These are phyloP conservation scores for Exophiala dermatitidis DNA, from an alignment of 2,329 filamentous ascomycete species.

Conservation along the genomic window DNA sequence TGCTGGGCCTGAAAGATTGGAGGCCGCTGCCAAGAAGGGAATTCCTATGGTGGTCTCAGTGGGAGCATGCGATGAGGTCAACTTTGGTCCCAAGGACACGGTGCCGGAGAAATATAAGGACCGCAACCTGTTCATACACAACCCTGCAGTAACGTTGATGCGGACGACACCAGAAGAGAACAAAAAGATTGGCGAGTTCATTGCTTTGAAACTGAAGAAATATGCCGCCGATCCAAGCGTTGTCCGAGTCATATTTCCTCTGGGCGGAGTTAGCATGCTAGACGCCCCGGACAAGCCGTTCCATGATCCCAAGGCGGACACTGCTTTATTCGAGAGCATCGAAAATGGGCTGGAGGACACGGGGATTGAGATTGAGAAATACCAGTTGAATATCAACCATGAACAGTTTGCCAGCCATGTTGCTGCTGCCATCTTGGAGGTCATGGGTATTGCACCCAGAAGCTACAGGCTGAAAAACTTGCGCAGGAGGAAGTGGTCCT, in stretches of 20 bases:
- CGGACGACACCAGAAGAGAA: conserved; percentile 55
- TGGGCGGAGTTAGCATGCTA: conserved; percentile 56
- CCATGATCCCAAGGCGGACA: conserved; percentile 44
- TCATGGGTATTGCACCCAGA: conserved; percentile 25
- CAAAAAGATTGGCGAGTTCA: conserved; percentile 47
- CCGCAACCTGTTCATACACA: conserved; percentile 56
- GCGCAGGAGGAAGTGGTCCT: conserved; percentile 24
- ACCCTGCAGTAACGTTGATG: conserved; percentile 60
- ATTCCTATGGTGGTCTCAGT: conserved; percentile 53
- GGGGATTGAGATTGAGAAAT: conserved; percentile 45
- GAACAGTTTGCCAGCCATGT: conserved; percentile 39
- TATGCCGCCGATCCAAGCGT: conserved; percentile 35
- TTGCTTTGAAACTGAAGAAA: conserved; percentile 47
- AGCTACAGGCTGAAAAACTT: conserved; percentile 24
- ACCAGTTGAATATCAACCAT: conserved; percentile 50
- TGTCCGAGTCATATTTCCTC: conserved; percentile 54
- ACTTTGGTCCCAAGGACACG: conserved; percentile 52
- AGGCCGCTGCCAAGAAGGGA: conserved; percentile 49
- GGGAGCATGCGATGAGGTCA: conserved; percentile 55
- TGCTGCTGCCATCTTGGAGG: conserved; percentile 21
- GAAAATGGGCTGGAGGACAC: conserved; percentile 43
- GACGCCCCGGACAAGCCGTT: conserved; percentile 50
- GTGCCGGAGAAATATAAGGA: conserved; percentile 50
- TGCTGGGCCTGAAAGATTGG: conserved; percentile 51
- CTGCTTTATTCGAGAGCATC: conserved; percentile 43